A percentile compares a stretch with the other conserved stretches of the same genome.
Evolutionary conservation across 2,329 filamentous ascomycete species (phyloP).

Genomic region (Neoscytalidium dimidiatum): DNA sequence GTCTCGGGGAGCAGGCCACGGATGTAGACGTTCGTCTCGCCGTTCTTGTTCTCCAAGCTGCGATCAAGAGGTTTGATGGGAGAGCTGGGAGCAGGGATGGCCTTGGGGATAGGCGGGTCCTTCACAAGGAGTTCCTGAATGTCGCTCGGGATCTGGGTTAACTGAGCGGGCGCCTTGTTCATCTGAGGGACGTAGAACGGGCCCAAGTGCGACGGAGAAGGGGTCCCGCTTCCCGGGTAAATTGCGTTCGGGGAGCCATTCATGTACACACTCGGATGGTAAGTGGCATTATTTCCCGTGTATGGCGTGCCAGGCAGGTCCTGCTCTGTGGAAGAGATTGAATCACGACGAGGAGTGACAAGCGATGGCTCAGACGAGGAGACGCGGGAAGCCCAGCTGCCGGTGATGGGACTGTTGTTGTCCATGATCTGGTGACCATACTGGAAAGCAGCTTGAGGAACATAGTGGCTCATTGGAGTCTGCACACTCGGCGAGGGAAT

Average conservation of each 20-base stretch:
- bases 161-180: conserved; percentile 39
- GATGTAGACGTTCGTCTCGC: conserved; percentile 98
- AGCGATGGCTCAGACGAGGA: conserved; percentile 51
- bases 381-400: conserved; percentile 48
- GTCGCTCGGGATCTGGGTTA: conserved; percentile 43
- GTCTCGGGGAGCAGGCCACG: conserved; percentile 94
- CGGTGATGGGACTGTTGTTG: conserved; percentile 48
- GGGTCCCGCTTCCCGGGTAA: conserved; percentile 51
- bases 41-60: conserved; percentile 89
- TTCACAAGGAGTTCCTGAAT: conserved; percentile 56
- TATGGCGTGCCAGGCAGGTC: conserved; percentile 53
- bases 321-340: conserved; percentile 55
- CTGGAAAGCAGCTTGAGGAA: conserved; percentile 46
- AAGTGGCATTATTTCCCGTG: conserved; percentile 26
- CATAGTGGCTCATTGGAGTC: conserved; percentile 45
- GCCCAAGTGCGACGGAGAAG: conserved; percentile 51
- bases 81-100: conserved; percentile 86
- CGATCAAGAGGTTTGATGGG: conserved; percentile 89
- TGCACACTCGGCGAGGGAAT: conserved; percentile 46
- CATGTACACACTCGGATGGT: conserved; percentile 49
- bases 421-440: conserved; percentile 46
- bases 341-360: conserved; percentile 54
- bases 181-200: conserved; percentile 44
- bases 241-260: conserved; percentile 53
- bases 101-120: conserved; percentile 81